Base-by-base conservation (phyloP, 2,329 filamentous ascomycete genomes). In the Septoria linicola region DNA sequence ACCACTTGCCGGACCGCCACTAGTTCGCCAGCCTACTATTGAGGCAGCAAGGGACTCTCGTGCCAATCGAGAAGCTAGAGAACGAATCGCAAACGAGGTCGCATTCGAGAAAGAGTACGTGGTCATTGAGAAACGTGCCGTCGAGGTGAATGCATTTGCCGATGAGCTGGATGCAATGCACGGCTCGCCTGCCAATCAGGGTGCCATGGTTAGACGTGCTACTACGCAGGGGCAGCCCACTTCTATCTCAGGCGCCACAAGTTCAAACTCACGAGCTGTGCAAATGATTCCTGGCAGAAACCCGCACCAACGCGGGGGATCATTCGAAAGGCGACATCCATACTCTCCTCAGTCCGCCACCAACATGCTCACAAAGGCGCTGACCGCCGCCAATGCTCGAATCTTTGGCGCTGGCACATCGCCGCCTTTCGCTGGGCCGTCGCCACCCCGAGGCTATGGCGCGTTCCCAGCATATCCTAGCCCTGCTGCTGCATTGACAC, bases 131-230 rank as follows among this genome's bases (percentile, higher is more conserved):
- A 96, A 96, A 74, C 84, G 87, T 59, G 87, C 90, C 16, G 91
- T 99, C 8, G 92, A 97, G 69, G 92, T 99, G 43, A 97, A 99
- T 68, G 93, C 93, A 2, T 87, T 99, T 64, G 93, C 93, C 17
- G 93, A 99, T 70, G 92, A 97, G 71, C 76, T 99, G 66, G 91
- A 89, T 37, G 87, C 90, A 45, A 64, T 87, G 41, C 83, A 83
- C 42, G 72, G 84, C 17, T 53, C 58, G 11, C 55, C 59, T 14
- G 52, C 61, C 4, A 80, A 83, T 56, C 73, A 81, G 7, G 81
- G 81, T 8, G 77, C 81, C 17, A 82, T 93, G 65, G 74, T 85
- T 36, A 85, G 90, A 50, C 82, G 90, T 59, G 82, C 87, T 13
- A 93, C 90, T 0, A 87, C 88, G 31, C 88, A 91, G 68, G 88